Conservation (phyloP, 371 early-diverging fungal species). For the Circinella umbellata region DNA sequence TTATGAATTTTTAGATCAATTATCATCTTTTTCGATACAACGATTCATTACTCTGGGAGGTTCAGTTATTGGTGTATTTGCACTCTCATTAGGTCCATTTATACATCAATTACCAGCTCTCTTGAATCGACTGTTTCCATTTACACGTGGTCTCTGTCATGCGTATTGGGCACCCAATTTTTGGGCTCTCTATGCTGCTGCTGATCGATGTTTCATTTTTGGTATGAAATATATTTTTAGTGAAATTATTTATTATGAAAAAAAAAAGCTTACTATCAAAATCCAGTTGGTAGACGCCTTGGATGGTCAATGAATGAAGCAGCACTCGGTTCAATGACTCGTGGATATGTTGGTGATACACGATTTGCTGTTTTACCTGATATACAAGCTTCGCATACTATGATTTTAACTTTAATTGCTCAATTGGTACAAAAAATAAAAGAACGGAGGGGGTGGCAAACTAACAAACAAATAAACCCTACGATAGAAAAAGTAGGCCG, state of each 20-base stretch:
- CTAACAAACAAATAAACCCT: no score
- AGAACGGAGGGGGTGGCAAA: no score
- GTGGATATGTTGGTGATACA: slow-evolving; percentile 93
- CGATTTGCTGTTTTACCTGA: slow-evolving; percentile 82
- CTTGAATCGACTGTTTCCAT: slow-evolving; percentile 91
- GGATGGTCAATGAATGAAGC: slow-evolving; percentile 50
- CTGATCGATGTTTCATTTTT: slow-evolving; percentile 76
- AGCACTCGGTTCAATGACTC: slow-evolving; percentile 74
- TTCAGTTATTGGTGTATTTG: slow-evolving; percentile 72
- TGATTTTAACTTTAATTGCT: slow-evolving; percentile 75
- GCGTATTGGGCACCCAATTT: slow-evolving; percentile 98
- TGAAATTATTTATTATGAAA: neutral
- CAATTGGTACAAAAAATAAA: slow-evolving; percentile 61
- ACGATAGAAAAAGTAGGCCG: no score
- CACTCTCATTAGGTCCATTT: slow-evolving; percentile 87
- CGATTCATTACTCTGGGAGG: slow-evolving; percentile 68
- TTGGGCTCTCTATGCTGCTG: slow-evolving; percentile 92
- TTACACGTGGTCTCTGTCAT: slow-evolving; percentile 94
- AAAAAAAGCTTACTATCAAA: neutral
- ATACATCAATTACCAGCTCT: slow-evolving; percentile 75
- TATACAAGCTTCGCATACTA: slow-evolving; percentile 75
- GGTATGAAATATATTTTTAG: slow-evolving; percentile 22
- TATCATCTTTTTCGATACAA: slow-evolving; percentile 34
- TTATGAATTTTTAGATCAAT: neutral
- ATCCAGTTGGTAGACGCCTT: slow-evolving; percentile 42